Base-by-base conservation (phyloP, 805 yeast species). In the Candida manassasensis region DNA sequence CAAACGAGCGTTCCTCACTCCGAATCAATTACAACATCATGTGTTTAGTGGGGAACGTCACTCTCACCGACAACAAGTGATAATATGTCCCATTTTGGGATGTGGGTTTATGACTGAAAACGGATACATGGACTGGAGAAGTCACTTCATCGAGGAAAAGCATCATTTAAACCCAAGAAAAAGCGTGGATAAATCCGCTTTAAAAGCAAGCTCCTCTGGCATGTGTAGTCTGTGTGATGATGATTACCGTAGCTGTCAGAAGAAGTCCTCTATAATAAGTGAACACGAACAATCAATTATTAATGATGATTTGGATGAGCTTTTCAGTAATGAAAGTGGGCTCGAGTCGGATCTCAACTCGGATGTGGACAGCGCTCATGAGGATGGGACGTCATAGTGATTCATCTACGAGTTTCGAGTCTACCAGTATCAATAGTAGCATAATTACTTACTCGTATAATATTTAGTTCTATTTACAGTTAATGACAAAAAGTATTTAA, bases 91-190 rank as follows among this genome's bases (percentile, higher is more conserved):
- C 2, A 38, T 64, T 13, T 41, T 65, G 21, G 71, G 71, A 7
- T 65, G 71, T 43, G 66, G 58, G 1, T 64, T 45, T 39, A 53
- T 58, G 51, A 61, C 69, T 0, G 67, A 61, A 19, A 59, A 51
- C 10, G 52, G 56, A 2, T 61, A 56, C 37, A 36, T 47, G 26
- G 50, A 43, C 12, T 61, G 63, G 60, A 42, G 61, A 34, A 12
- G 32, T 6, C 67, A 61, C 45, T 48, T 58, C 22, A 43, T 59
- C 4, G 39, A 34, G 3, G 31, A 28, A 16, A 39, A 42, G 6
- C 61, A 55, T 42, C 40, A n/a, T n/a, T n/a, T n/a, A n/a, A n/a
- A n/a, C n/a, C n/a, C n/a, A n/a, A n/a, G n/a, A n/a, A n/a, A n/a
- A n/a, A n/a, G n/a, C n/a, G n/a, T n/a, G n/a, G n/a, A n/a, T n/a